Conservation (phyloP, 1,284 basidiomycete genomes). For the Heterobasidion occidentale region DNA sequence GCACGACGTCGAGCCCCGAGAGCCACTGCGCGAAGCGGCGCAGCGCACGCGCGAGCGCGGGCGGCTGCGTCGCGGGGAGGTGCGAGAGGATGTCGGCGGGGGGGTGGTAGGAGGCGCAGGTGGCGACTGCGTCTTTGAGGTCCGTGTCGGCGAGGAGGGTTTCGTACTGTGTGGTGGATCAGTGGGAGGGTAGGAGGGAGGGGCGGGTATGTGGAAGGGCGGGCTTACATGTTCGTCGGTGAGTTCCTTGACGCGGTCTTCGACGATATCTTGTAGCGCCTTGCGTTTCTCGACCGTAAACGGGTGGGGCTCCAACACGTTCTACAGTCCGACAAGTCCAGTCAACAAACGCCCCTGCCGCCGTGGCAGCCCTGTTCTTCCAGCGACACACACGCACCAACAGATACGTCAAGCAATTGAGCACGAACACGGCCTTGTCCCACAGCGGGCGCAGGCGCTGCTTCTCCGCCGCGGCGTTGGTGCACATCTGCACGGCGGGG, state of each 20-base stretch:
- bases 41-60: slow-evolving; percentile 46
- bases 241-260: slow-evolving; percentile 55
- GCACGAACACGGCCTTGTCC: slow-evolving; percentile 76
- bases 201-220: background rate
- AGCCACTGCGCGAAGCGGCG: slow-evolving; percentile 62
- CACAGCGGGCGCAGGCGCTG: slow-evolving; percentile 44
- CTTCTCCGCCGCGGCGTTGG: slow-evolving; percentile 62
- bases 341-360: too few species aligned
- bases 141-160: slow-evolving; percentile 71
- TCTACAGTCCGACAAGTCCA: slow-evolving; percentile 28
- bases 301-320: slow-evolving; percentile 61
- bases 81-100: slow-evolving; percentile 65
- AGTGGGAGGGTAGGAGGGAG: background rate
- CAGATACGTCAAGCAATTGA: slow-evolving; percentile 81
- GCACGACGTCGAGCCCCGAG: slow-evolving; percentile 62
- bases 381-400: slow-evolving; percentile 42
- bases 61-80: slow-evolving; percentile 47
- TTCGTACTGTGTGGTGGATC: slow-evolving; percentile 43
- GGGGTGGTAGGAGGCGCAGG: slow-evolving; percentile 29
- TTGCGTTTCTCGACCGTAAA: slow-evolving; percentile 64
- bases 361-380: background rate
- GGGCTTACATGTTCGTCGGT: slow-evolving; percentile 76
- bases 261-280: slow-evolving; percentile 54
- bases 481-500: slow-evolving; percentile 74
- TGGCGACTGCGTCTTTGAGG: slow-evolving; percentile 54